Conservation (phyloP, 192 early-diverging fungal genomes). For the Spinellus fusiger region DNA sequence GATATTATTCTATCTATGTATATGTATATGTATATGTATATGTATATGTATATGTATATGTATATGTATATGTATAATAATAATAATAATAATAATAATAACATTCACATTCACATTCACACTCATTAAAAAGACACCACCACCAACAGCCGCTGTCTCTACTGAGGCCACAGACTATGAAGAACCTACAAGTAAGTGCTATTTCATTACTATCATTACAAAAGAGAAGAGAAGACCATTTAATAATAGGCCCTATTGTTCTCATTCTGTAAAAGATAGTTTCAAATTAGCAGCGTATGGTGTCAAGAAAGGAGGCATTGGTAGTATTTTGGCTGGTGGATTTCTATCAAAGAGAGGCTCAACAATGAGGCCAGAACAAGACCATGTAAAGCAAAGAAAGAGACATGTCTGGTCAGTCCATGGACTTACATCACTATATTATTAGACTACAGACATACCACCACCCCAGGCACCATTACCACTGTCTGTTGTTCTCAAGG, state of each 20-base stretch:
- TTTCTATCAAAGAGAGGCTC: slow-evolving; percentile 55
- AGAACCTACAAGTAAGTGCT: neutral
- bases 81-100: too few species aligned
- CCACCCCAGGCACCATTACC: neutral
- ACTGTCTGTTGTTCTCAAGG: slow-evolving; percentile 36
- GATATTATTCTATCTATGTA: neutral
- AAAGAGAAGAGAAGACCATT: neutral
- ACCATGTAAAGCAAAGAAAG: neutral
- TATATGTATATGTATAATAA: too few species aligned
- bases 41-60: neutral
- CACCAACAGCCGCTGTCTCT: too few species aligned
- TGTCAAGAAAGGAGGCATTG: slow-evolving; percentile 71
- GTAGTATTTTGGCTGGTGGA: slow-evolving; percentile 66
- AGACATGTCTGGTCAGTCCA: too few species aligned
- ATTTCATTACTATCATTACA: neutral
- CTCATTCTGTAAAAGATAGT: slow-evolving; percentile 1
- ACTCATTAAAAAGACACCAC: too few species aligned
- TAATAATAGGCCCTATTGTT: neutral
- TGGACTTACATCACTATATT: too few species aligned
- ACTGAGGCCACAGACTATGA: too few species aligned
- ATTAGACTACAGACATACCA: neutral
- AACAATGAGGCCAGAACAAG: neutral
- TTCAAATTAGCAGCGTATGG: slow-evolving; percentile 71
- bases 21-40: neutral
- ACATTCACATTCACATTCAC: too few species aligned